These are phyloP conservation scores for Boletus vinaceobasis DNA, from an alignment of 768 basidiomycete species.

Conservation along the genomic window DNA sequence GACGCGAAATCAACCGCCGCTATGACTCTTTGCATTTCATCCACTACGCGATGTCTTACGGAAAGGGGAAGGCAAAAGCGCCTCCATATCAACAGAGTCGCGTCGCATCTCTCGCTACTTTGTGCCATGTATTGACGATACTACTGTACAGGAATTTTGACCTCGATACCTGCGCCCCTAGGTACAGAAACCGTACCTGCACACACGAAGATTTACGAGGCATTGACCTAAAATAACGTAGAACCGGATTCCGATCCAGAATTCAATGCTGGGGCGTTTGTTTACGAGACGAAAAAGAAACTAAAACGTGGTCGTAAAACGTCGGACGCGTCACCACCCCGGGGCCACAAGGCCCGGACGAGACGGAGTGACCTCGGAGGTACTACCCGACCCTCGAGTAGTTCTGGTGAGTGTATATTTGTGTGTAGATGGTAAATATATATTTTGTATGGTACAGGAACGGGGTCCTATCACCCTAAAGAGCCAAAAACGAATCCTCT, in stretches of 20 bases:
- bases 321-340: constrained; percentile 11
- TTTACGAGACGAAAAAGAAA: constrained; percentile 28
- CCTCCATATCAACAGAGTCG: constrained; percentile 23
- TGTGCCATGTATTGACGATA: background rate
- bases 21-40: background rate
- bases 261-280: constrained; percentile 29
- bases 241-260: constrained; percentile 35
- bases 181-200: constrained; percentile 18
- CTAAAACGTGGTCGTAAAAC: constrained; percentile 17
- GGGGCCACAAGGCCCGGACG: constrained; percentile 10
- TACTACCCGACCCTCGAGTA: constrained; percentile 1
- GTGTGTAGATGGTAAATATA: background rate
- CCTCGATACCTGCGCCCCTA: constrained; percentile 36
- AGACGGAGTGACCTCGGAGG: constrained; percentile 11
- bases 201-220: background rate
- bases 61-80: constrained; percentile 9
- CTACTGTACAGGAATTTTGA: constrained; percentile 14
- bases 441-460: background rate
- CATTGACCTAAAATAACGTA: background rate
- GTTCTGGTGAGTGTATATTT: constrained; percentile 9
- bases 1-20: background rate
- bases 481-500: constrained; percentile 39
- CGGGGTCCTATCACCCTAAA: background rate
- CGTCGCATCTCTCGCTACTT: background rate
- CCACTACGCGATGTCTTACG: constrained; percentile 17